Conservation (phyloP, 169 alveolate genomes). For the Eimeria sp. region DNA sequence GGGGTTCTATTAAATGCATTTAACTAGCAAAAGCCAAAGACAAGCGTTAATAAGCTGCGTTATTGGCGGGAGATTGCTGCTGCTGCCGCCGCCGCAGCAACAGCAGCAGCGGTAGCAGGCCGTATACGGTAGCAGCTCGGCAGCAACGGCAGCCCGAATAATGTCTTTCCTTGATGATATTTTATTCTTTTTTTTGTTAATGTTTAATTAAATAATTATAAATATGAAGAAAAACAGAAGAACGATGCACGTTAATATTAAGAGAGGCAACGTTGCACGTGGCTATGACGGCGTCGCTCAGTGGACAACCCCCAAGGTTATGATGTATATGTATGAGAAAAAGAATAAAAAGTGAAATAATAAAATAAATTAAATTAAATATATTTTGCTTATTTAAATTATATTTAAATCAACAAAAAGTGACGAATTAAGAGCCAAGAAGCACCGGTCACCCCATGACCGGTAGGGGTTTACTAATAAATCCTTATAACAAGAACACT, state of each 20-base stretch:
- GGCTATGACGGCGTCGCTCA: not conserved
- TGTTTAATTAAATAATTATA: not conserved
- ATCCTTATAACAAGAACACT: not conserved
- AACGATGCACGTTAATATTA: not conserved
- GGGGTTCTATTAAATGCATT: not conserved
- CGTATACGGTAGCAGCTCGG: conserved; percentile 9
- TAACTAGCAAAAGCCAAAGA: not conserved
- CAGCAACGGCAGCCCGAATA: not conserved
- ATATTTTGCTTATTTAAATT: not conserved
- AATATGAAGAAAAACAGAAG: not conserved
- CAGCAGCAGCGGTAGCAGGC: conserved; percentile 18
- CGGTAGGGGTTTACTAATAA: not conserved
- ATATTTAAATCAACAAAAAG: not conserved
- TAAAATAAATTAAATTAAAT: not conserved
- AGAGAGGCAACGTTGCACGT: no score
- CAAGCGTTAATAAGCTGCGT: not conserved
- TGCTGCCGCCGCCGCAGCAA: not conserved
- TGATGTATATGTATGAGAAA: not conserved
- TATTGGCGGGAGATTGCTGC: not conserved
- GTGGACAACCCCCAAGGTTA: not conserved
- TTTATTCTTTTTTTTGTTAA: not conserved
- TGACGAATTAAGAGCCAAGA: not conserved
- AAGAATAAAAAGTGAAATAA: not conserved
- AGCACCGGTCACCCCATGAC: not conserved
- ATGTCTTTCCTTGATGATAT: not conserved